Evolutionary conservation across 352 stramenopile species (phyloP), one percentile per base, ranked within the genome.

Genomic region (Pythium apleroticum): DNA sequence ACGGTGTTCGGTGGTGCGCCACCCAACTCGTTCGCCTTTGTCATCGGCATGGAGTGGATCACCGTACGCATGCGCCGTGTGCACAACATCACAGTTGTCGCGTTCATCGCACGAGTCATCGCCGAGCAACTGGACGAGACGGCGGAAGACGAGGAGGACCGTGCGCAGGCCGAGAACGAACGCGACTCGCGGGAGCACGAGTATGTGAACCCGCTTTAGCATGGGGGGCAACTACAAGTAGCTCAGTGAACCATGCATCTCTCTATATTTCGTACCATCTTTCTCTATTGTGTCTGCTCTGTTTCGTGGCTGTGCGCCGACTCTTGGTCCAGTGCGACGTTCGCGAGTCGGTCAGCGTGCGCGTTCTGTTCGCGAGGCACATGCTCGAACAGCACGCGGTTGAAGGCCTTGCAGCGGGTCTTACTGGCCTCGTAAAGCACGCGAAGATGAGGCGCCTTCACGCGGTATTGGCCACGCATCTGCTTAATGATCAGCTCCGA

Each of bases 401-500:
- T 58, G 5, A 89, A 65, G 3, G 31, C 37, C 2, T 52, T 45
- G 46, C 68, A 77, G n/a, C 80, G 68, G 24, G 65, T 30, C 25
- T 78, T 74, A 48, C 77, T 86, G 17, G 80, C 56, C 50, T 76
- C 33, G 57, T 85, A 69, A 1, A 93, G 62, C 60, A 20, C 46
- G 4, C 71, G 74, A 20, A 93, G 68, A 50, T 88, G 78, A 8
- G 75, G 66, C 14, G 81, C 75, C 57, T 90, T 90, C 56, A 93
- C 84, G 63, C 78, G 81, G 63, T 91, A 93, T 31, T 77, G 64
- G 37, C 80, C 84, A 31, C 74, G 69, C 81, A 93, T 93, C 60
- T 93, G 84, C 41, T 81, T 78, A 41, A 91, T 68, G n/a, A 93
- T 70, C 52, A 93, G 76, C 70, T 91, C 77, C 73, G 84, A 93